Conservation (phyloP, 2,329 filamentous ascomycete species). For the Fonsecaea nubica region DNA sequence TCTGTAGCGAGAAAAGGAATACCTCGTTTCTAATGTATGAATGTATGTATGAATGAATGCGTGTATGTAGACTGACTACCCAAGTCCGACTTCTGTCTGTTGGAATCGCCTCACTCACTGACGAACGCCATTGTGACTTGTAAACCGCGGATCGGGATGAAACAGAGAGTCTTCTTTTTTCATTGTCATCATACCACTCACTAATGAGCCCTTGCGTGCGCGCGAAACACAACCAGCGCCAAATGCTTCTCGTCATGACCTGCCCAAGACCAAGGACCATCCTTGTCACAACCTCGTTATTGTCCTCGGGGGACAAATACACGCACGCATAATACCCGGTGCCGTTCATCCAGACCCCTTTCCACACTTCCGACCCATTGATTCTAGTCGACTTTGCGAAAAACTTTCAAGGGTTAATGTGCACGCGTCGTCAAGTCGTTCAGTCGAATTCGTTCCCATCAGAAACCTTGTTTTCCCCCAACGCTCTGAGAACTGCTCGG, state of each 20-base stretch:
- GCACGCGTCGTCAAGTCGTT: not conserved
- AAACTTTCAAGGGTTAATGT: not conserved
- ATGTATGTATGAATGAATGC: no score
- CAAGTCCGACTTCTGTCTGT: no score
- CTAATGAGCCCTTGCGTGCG: not conserved
- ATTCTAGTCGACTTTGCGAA: not conserved
- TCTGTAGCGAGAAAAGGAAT: no score
- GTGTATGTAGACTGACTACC: no score
- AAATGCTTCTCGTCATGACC: not conserved
- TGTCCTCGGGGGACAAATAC: not conserved
- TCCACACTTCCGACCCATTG: not conserved
- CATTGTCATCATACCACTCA: not conserved
- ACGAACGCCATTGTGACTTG: not conserved
- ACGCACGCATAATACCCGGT: not conserved
- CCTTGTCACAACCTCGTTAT: not conserved
- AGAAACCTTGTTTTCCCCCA: not conserved
- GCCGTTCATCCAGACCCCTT: not conserved
- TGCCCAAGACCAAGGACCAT: not conserved
- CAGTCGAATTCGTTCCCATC: constrained; percentile 1
- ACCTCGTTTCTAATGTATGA: no score
- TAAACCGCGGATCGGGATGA: not conserved
- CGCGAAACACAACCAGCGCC: not conserved
- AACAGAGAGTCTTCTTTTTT: not conserved
- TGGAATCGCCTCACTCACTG: no score
- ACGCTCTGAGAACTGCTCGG: not conserved